Evolutionary conservation across 768 basidiomycete species (phyloP), one percentile per base, ranked within the genome.

Genomic region (Termitomyces sp.): DNA sequence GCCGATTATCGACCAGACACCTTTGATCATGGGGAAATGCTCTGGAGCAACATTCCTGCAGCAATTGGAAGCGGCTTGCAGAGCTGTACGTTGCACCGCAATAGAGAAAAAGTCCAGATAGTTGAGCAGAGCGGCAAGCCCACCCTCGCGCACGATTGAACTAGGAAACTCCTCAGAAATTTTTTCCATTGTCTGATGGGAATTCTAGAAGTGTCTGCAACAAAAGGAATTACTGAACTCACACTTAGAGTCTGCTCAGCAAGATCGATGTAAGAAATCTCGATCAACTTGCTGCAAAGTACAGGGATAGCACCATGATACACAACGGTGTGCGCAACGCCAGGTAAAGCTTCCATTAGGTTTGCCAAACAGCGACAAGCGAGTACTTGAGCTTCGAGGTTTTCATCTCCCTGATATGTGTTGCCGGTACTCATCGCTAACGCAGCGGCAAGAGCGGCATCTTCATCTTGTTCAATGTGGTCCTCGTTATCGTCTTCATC

Each of bases 91-190:
- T 71, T 99, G 97, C 13, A 98, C 95, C 33, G 95, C 92, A 66
- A 95, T 98, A 16, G 93, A 95, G 76, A 98, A 98, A 77, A 99
- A 99, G 75, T 98, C 96, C 66, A 99, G 86, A 73, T 92, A 98
- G 70, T 92, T 94, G 66, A 98, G 84, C 41, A 98, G 78, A 30
- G 96, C 95, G 10, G 91, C 85, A 20, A 99, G 80, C 30, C 97
- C 97, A 54, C 94, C 94, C 75, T 98, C 97, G 57, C 94, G 88
- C 26, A 97, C 95, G 65, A 99, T 97, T 16, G 95, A 87, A 63
- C 90, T 89, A 0, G 97, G 95, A 64, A 95, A 95, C 72, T 98
- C 97, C 70, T 96, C 94, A 3, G 96, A 96, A 38, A 99, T 95
- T 77, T 99, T 99, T 77, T 98, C 93, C 77, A 97, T 79, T 0